Conservation (phyloP, 306 rosid species). For the Acacia acuminata region DNA sequence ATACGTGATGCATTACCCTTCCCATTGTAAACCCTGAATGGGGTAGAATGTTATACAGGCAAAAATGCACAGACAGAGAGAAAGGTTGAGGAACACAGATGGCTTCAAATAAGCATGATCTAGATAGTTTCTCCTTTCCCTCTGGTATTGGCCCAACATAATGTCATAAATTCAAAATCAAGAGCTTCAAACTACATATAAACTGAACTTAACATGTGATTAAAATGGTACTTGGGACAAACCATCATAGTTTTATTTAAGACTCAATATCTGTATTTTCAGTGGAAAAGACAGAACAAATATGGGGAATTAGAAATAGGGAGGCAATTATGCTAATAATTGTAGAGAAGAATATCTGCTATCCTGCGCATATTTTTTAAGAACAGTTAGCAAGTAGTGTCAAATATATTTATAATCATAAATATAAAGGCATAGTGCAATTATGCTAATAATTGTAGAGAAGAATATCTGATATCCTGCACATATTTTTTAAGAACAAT, state of each 20-base stretch:
- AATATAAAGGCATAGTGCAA: not conserved
- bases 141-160: not conserved
- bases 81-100: not conserved
- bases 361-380: not conserved
- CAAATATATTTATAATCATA: not conserved
- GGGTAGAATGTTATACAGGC: not conserved
- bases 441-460: constrained; percentile 14
- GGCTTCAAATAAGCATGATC: not conserved
- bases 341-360: constrained; percentile 5
- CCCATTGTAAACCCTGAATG: constrained; percentile 13
- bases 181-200: constrained; percentile 9
- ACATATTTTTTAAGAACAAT: not conserved
- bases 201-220: not conserved
- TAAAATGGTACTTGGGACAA: not conserved
- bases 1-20: constrained; percentile 1
- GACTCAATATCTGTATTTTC: not conserved
- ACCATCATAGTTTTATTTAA: not conserved
- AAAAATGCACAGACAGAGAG: not conserved
- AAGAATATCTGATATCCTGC: not conserved
- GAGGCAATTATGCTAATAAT: not conserved
- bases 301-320: not conserved
- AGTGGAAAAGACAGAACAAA: not conserved
- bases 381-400: not conserved
- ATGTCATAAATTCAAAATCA: constrained; percentile 1
- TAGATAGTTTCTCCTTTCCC: not conserved